Evolutionary conservation across 2,329 filamentous ascomycete species (phyloP), one percentile per base, ranked within the genome.

Genomic region (Monosporascus ibericus): DNA sequence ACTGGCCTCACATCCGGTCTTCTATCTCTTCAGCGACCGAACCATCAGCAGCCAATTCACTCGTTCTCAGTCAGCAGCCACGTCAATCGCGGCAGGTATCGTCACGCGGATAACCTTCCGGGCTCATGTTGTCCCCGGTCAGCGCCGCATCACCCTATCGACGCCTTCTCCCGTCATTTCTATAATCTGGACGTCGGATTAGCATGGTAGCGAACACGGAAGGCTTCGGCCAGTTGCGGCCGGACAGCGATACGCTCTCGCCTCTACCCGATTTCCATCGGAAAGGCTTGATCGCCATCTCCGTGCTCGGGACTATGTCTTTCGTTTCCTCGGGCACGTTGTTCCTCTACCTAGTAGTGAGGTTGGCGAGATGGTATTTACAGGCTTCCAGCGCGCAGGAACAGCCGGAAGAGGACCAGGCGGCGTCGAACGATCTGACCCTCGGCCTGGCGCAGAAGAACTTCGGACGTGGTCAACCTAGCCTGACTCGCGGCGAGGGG

Each of bases 281-380:
- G 17, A 60, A 65, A 48, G 71, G 71, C 27, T 67, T 73, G 24
- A 63, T 66, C 9, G 69, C 69, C n/a, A 68, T 74, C 34, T 61
- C 65, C 40, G 60, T 66, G 24, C 68, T 71, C 51, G 70, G 65
- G 44, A 63, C 71, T 34, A 51, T 68, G 15, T 73, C 71, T 30
- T 72, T 73, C 56, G 44, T 72, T 11, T 61, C 68, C 11, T 64
- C 63, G 8, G 44, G 65, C 2, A 52, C 58, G n/a, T 57, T 73
- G 6, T 64, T 72, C 30, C 22, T 58, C 30, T 71, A 67, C 50
- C 59, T 74, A 20, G 66, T 63, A 1, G 68, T 64, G 56, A 71
- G 71, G 57, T 57, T 73, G 37, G 39, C 68, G 22, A 56, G 54
- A 44, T 73, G 71, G 71, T 65, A 65, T 34, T 48, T 68, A 1